Conservation (phyloP, 441 rosid species). For the Populus hybrid region DNA sequence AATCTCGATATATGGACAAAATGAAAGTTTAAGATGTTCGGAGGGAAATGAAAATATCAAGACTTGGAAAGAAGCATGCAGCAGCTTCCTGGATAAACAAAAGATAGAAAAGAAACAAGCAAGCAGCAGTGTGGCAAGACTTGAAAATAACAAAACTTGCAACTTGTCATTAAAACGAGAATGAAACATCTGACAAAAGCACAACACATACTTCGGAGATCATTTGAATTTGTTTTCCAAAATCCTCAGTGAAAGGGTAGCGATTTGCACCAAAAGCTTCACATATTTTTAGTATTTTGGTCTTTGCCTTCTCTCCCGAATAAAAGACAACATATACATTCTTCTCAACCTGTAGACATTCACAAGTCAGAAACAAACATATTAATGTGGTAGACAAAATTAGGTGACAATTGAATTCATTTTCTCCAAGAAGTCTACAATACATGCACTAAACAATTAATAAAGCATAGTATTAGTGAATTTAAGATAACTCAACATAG, state of each 20-base stretch:
- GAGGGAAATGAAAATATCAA: not conserved
- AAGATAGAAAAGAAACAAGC: not conserved
- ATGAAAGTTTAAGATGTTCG: not conserved
- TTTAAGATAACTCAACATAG: slow-evolving; percentile 1
- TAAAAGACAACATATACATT: slow-evolving; percentile 77
- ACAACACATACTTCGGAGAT: slow-evolving; percentile 48
- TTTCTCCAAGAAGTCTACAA: slow-evolving; percentile 6
- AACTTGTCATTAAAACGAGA: not conserved
- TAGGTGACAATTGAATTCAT: not conserved
- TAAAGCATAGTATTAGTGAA: not conserved
- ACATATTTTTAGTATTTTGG: slow-evolving; percentile 81
- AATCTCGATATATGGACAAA: not conserved
- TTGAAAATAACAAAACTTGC: slow-evolving; percentile 2
- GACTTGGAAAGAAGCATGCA: slow-evolving; percentile 3
- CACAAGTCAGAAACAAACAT: slow-evolving; percentile 24
- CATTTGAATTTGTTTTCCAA: slow-evolving; percentile 64
- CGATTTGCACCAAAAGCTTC: slow-evolving; percentile 97
- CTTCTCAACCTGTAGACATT: slow-evolving; percentile 65
- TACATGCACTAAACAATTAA: not conserved
- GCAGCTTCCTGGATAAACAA: not conserved
- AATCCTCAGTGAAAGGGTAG: slow-evolving; percentile 78
- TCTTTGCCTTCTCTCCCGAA: slow-evolving; percentile 86
- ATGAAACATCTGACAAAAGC: not conserved
- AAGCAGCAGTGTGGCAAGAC: slow-evolving; percentile 5
- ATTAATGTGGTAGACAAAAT: slow-evolving; percentile 11